Evolutionary conservation across 164 flowering plant genomes (phyloP), one percentile per base, ranked within the genome.

Genomic region (Chloranthus sessilifolius): DNA sequence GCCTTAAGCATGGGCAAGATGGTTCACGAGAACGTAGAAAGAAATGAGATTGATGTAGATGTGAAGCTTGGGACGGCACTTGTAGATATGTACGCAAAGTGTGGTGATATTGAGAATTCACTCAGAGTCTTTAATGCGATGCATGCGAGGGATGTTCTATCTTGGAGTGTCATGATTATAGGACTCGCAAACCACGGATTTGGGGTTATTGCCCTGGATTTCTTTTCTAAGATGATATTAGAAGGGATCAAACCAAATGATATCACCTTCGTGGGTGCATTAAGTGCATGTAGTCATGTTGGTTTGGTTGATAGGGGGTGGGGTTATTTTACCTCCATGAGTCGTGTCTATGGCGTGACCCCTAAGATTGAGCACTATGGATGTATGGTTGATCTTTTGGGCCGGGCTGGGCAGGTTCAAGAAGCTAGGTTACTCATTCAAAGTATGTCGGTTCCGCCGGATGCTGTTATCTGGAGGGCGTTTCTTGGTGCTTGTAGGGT

Each of bases 1-100:
- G 64, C 69, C 0, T 42, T 73, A 26, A 61, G 56, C 10, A 62
- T 66, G 66, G 68, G 74, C 12, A 66, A 56, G 49, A 56, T 59
- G 66, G 43, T 63, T 11, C 71, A 73, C 55, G 66, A 62, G 14
- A 62, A 51, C 35, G 59, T 73, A 21, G 57, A 27, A 25, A 57
- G 64, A 36, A 63, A 40, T 31, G 46, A 31, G 8, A 63, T 73
- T 36, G 59, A 50, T 23, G 29, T 69, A 5, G 66, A 69, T 57
- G 27, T 66, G 49, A 60, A 59, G 36, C 74, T 73, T 37, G 69
- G 69, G 34, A 73, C 77, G 39, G 60, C 75, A 17, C 52, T 71
- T 15, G 56, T 71, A 20, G 72, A 71, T 52, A 67, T 71, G 75
- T 71, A 71, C 41, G 66, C 72, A 1, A 67, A 67, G 43, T 71